Conservation (phyloP, 78 protist genomes). For the Pigoraptor vietnamica region DNA sequence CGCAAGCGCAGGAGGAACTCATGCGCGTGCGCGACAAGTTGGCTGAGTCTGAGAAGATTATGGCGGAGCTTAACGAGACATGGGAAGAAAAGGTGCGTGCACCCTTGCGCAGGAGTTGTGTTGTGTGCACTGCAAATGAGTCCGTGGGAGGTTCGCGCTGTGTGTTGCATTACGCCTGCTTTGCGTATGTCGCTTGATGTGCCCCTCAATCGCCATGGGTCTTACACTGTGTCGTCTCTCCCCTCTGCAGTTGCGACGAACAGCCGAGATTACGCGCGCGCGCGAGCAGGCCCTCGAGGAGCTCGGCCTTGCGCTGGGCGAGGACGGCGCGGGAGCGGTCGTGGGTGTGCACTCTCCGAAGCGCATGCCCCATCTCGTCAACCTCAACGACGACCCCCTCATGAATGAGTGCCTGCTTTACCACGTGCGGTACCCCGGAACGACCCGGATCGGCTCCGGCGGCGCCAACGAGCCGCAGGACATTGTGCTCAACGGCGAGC, state of each 20-base stretch:
- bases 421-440: conserved; percentile 34
- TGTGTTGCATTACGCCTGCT: too few species aligned
- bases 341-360: not conserved
- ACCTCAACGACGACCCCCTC: conserved; percentile 77
- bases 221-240: too few species aligned
- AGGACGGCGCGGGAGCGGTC: not conserved
- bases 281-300: conserved; percentile 35
- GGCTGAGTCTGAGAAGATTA: not conserved
- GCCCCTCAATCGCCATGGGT: too few species aligned
- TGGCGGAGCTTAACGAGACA: not conserved
- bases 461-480: not conserved
- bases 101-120: too few species aligned
- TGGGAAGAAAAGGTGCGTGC: not conserved
- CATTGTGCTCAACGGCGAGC: not conserved
- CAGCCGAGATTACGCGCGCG: not conserved
- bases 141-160: too few species aligned
- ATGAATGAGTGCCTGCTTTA: conserved; percentile 73
- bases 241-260: not conserved
- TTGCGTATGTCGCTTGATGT: too few species aligned
- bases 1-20: not conserved
- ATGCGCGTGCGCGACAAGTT: not conserved
- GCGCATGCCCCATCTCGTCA: conserved; percentile 59
- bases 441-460: not conserved
- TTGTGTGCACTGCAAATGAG: not conserved
- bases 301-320: conserved; percentile 55